Percentiles rank a stretch among this genome's conserved stretches.
These are phyloP conservation scores for Carex cristatella DNA, from an alignment of 176 grass and related monocot species.

Conservation along the genomic window DNA sequence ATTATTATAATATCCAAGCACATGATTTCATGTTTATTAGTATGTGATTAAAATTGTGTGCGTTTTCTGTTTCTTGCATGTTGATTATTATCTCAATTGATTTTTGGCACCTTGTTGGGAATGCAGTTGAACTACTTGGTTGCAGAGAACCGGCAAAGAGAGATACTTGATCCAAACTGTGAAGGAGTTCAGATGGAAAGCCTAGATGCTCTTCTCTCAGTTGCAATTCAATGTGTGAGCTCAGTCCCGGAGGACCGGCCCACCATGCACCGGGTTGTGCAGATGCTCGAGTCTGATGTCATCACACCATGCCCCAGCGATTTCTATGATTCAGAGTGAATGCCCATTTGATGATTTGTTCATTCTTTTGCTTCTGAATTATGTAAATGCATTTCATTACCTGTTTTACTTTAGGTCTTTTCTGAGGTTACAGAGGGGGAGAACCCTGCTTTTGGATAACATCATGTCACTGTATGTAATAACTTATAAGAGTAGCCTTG, in stretches of 20 bases:
- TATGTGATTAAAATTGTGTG: not conserved
- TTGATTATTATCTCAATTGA: not conserved
- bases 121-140: slow-evolving; percentile 80
- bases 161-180: slow-evolving; percentile 75
- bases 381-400: slow-evolving; percentile 56
- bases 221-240: slow-evolving; percentile 85
- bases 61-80: not conserved
- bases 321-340: slow-evolving; percentile 98
- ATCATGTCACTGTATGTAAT: slow-evolving; percentile 16
- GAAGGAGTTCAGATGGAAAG: slow-evolving; percentile 88
- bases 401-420: not conserved
- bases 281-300: slow-evolving; percentile 95
- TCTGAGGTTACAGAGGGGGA: not conserved
- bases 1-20: not conserved
- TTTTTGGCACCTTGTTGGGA: not conserved
- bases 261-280: slow-evolving; percentile 95
- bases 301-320: slow-evolving; percentile 93
- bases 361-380: slow-evolving; percentile 80
- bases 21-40: not conserved
- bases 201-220: slow-evolving; percentile 83
- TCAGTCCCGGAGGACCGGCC: slow-evolving; percentile 82
- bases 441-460: slow-evolving; percentile 7
- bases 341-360: slow-evolving; percentile 41
- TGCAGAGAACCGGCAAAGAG: slow-evolving; percentile 68
- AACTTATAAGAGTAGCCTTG: slow-evolving; percentile 7